Percentiles rank a stretch among this genome's conserved stretches.
Evolutionary conservation across 2,329 filamentous ascomycete genomes (phyloP).

Genomic region (Zasmidium citrigriseum): DNA sequence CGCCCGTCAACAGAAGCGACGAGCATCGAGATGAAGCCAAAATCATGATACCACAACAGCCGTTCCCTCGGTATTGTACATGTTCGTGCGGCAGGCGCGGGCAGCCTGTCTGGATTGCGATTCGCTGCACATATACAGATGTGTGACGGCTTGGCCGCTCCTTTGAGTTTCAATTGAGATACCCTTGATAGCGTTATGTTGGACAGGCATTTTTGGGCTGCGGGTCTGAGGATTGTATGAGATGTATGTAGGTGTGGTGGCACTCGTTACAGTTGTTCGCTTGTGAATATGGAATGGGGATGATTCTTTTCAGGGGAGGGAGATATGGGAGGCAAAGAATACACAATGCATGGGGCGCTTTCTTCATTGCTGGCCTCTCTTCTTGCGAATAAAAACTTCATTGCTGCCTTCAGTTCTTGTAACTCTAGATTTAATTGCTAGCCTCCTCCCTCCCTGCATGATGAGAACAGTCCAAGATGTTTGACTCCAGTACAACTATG

Average conservation of each 20-base stretch:
- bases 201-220: not conserved
- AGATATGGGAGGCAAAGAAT: too few relatives aligned
- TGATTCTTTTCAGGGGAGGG: too few relatives aligned
- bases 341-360: too few relatives aligned
- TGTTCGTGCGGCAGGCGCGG: not conserved
- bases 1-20: not conserved
- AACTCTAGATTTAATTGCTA: too few relatives aligned
- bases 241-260: too few relatives aligned
- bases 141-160: not conserved
- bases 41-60: not conserved
- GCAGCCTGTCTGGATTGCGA: not conserved
- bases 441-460: too few relatives aligned
- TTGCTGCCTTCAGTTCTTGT: too few relatives aligned
- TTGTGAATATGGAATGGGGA: too few relatives aligned
- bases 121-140: not conserved
- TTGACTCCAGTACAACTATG: not conserved
- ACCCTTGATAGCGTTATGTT: slow-evolving; percentile 1
- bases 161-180: not conserved
- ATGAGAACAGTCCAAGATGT: not conserved
- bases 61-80: too few relatives aligned
- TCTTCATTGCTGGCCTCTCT: too few relatives aligned
- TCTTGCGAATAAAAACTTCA: too few relatives aligned
- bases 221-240: not conserved
- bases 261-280: too few relatives aligned
- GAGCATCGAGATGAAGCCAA: slow-evolving; percentile 6